Percentiles rank a stretch among this genome's conserved stretches.
Evolutionary conservation across 2,329 filamentous ascomycete species (phyloP).

Genomic region (Rasamsonia emersonii): DNA sequence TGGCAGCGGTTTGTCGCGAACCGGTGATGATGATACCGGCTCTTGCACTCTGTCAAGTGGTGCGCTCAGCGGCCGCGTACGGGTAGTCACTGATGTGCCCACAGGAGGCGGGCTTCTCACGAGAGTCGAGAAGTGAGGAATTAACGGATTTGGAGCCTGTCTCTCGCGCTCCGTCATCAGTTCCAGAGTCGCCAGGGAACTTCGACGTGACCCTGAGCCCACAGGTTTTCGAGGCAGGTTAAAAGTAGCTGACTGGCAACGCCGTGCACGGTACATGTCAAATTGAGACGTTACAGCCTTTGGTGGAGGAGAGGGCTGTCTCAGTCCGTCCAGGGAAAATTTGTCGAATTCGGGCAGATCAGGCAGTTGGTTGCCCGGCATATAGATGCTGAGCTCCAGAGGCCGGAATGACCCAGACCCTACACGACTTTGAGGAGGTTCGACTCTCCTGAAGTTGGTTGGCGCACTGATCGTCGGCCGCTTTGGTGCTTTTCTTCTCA

Average conservation of each 20-base stretch:
- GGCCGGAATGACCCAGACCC: conserved; percentile 30
- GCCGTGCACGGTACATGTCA: conserved; percentile 13
- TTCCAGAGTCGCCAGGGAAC: conserved; percentile 19
- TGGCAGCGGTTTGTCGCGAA: background rate
- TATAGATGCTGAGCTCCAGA: conserved; percentile 40
- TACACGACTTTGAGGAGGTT: conserved; percentile 12
- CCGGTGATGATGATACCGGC: too few species aligned
- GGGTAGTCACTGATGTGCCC: conserved; percentile 2
- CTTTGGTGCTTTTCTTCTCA: conserved; percentile 24
- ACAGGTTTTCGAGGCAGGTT: conserved; percentile 30
- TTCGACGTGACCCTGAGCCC: conserved; percentile 21
- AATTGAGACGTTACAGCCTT: conserved; percentile 21
- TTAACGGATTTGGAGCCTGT: conserved; percentile 14
- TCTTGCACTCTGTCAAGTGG: background rate
- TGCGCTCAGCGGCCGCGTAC: conserved; percentile 1
- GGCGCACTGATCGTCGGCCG: conserved; percentile 34
- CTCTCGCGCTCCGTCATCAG: conserved; percentile 12
- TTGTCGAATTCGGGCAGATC: conserved; percentile 36
- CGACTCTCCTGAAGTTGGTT: conserved; percentile 32
- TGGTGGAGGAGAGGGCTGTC: conserved; percentile 22
- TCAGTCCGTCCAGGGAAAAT: conserved; percentile 24
- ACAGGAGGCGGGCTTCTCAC: conserved; percentile 6
- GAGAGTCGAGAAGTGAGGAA: conserved; percentile 23
- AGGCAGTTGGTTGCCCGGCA: conserved; percentile 35
- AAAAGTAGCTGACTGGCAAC: conserved; percentile 18